Evolutionary conservation across 768 basidiomycete genomes (phyloP), one percentile per base, ranked within the genome.

Genomic region (Kockovaella imperatae): DNA sequence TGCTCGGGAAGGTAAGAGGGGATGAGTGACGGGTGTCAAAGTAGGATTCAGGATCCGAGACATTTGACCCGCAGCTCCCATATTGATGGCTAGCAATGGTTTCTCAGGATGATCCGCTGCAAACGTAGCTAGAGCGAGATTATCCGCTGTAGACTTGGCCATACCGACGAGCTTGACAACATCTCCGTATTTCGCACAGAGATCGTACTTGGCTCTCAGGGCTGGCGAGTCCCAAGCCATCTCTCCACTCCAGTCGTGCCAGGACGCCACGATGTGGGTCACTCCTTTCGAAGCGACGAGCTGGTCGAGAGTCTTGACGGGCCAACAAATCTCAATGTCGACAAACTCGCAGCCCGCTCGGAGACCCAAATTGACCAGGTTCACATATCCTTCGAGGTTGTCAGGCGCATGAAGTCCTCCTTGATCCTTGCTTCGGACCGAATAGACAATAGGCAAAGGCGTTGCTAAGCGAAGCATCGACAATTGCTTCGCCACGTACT

Each of bases 81-180:
- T 91, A 72, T 96, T 97, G 74, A 97, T 84, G 4, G 90, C 88
- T 48, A 99, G 81, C 61, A 96, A 76, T 2, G 90, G 93, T 64
- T 87, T 93, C 25, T 76, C 64, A n/a, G n/a, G n/a, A n/a, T n/a
- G n/a, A n/a, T n/a, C n/a, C n/a, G n/a, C n/a, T 34, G 81, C 82
- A 64, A 97, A 99, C 8, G 78, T 69, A 45, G 82, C 79, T 46
- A 97, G 76, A 1, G 78, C 74, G 54, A 89, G 78, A 73, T 96
- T 97, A 65, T 91, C 88, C 53, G 79, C 74, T 17, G 87, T 57
- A 3, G 73, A 71, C 46, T 76, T 77, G 8, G 93, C 90, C 60
- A 84, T 91, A 39, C 87, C 85, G 32, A 96, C 83, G 46, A 97
- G 79, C 74, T 97, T 97, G 74, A 90, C 76, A 30, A 97, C 82